Evolutionary conservation across 2,329 filamentous ascomycete species (phyloP), one percentile per base, ranked within the genome.

Genomic region (Fusarium sp.): DNA sequence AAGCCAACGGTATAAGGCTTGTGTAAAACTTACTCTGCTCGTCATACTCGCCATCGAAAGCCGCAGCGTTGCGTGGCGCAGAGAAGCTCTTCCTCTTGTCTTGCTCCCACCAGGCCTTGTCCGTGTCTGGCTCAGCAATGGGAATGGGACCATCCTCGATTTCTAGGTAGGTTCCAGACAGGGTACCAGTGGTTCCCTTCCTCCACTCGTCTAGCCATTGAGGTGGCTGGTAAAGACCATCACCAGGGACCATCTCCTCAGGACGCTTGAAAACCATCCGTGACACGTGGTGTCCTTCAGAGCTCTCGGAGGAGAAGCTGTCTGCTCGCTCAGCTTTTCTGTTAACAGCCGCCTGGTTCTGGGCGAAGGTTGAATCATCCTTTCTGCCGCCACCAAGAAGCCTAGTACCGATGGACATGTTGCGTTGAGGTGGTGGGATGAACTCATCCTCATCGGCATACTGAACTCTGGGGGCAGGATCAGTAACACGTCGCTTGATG

Each of bases 31-130:
- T 83, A 82, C 86, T 86, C 67, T 87, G 85, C 40, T 92, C 88
- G 70, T 92, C 89, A 67, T 90, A 90, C 75, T 89, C 88, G 18
- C 88, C 89, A 72, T 91, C 89, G 71, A 90, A 92, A 0, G 88
- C 85, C 68, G 89, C 89, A 1, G 87, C 88, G 72, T 84, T 87
- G 55, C 85, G 82, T n/a, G 82, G 83, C 4, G 82, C 78, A 2
- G 83, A 75, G 55, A 81, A 79, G 66, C 85, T 80, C 72, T 84
- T 82, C 63, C 80, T 81, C 66, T 77, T 84, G 30, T 80, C 83
- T 55, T 84, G 84, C 76, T 97, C 93, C 93, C 93, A 96, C 93
- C 93, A 97, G 3, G 92, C 83, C 70, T 86, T 86, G 66, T 83
- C 83, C 66, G 82, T 86, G 43, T 89, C 87, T 37, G 79, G 75